Evolutionary conservation across 805 yeast species (phyloP).

Genomic region (Candida sphagnicola): DNA sequence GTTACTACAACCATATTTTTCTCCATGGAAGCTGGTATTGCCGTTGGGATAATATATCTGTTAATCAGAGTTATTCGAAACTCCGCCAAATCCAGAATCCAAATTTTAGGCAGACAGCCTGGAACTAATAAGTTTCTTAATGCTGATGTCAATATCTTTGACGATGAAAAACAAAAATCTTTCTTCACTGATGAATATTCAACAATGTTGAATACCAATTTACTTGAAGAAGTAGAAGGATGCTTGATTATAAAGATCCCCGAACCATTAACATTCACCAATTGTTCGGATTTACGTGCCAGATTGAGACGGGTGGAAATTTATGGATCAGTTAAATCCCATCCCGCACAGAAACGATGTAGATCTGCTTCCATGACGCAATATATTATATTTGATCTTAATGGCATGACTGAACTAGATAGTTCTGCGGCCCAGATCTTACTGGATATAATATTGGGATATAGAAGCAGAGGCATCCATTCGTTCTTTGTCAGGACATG

Average conservation of each 20-base stretch:
- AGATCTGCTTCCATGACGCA: slow-evolving; percentile 36
- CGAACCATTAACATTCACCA: slow-evolving; percentile 86
- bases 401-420: slow-evolving; percentile 40
- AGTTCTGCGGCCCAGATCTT: slow-evolving; percentile 40
- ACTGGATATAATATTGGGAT: slow-evolving; percentile 23
- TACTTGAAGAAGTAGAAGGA: slow-evolving; percentile 47
- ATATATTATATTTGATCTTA: slow-evolving; percentile 37
- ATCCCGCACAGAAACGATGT: slow-evolving; percentile 36
- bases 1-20: slow-evolving; percentile 36
- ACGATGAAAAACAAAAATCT: slow-evolving; percentile 6
- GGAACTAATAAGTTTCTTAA: slow-evolving; percentile 38
- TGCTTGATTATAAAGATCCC: slow-evolving; percentile 78
- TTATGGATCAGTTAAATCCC: slow-evolving; percentile 41
- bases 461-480: slow-evolving; percentile 26
- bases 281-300: slow-evolving; percentile 58
- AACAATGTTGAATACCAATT: slow-evolving; percentile 31
- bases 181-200: slow-evolving; percentile 32
- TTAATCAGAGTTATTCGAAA: slow-evolving; percentile 59
- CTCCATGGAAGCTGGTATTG: slow-evolving; percentile 87
- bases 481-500: slow-evolving; percentile 35
- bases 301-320: slow-evolving; percentile 38
- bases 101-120: slow-evolving; percentile 40
- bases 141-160: slow-evolving; percentile 29
- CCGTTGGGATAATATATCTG: slow-evolving; percentile 81
- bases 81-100: slow-evolving; percentile 41